Percentiles rank a stretch among this genome's conserved stretches.
These are phyloP conservation scores for Kalmanozyma brasiliensis DNA, from an alignment of 1,284 basidiomycete species.

Conservation along the genomic window DNA sequence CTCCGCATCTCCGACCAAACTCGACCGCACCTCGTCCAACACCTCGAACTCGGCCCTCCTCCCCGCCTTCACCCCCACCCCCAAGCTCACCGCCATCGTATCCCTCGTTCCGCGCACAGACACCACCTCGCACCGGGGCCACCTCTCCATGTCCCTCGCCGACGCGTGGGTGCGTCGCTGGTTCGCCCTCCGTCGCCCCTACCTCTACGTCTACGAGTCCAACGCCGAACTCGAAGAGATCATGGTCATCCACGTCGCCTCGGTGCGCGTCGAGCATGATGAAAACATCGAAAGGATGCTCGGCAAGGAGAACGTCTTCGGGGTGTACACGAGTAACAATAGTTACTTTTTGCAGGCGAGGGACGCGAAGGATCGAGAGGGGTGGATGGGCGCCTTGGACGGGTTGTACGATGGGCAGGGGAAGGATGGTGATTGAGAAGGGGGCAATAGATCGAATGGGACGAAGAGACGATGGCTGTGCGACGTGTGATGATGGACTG, in stretches of 20 bases:
- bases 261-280: constrained; percentile 85
- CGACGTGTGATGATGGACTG: no score
- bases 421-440: neutral
- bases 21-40: constrained; percentile 6
- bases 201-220: constrained; percentile 84
- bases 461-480: no score
- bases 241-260: constrained; percentile 80
- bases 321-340: constrained; percentile 54
- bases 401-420: constrained; percentile 5
- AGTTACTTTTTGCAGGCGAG: constrained; percentile 56
- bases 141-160: constrained; percentile 79
- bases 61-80: neutral
- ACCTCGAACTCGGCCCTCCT: neutral
- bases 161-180: constrained; percentile 84
- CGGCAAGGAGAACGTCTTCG: constrained; percentile 69
- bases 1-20: neutral
- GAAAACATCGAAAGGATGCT: constrained; percentile 86
- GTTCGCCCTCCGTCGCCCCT: constrained; percentile 87
- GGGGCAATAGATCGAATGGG: neutral
- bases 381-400: constrained; percentile 47
- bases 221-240: constrained; percentile 84
- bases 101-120: constrained; percentile 72
- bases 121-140: constrained; percentile 83
- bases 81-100: constrained; percentile 55
- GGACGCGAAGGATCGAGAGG: constrained; percentile 29